Evolutionary conservation across 2,329 filamentous ascomycete species (phyloP).

Genomic region (Zalaria obscura): DNA sequence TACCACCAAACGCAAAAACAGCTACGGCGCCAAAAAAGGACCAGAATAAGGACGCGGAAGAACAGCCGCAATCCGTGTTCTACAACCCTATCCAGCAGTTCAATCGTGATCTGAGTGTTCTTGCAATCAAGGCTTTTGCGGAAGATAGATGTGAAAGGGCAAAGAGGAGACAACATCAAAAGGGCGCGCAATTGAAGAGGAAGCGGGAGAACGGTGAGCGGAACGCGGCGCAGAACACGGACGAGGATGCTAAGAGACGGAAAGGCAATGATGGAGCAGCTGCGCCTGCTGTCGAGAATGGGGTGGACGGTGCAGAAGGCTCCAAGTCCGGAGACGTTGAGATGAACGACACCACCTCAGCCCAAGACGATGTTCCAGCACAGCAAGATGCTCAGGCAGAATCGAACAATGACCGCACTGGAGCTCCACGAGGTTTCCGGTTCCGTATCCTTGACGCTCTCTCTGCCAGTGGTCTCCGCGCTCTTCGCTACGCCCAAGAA

Average conservation of each 20-base stretch:
- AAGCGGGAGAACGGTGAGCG: conserved; percentile 18
- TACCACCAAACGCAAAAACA: conserved; percentile 38
- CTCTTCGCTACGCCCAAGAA: conserved; percentile 81
- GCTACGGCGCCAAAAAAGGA: conserved; percentile 32
- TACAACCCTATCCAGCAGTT: conserved; percentile 99
- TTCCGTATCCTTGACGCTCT: conserved; percentile 91
- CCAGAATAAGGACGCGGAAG: conserved; percentile 28
- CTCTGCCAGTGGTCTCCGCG: conserved; percentile 83
- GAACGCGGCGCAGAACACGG: conserved; percentile 11
- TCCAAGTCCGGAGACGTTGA: no score
- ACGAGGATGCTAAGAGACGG: conserved; percentile 21
- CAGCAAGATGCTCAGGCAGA: background rate
- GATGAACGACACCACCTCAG: background rate
- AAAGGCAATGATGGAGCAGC: conserved; percentile 9
- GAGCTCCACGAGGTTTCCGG: conserved; percentile 13
- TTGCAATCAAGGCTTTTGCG: conserved; percentile 82
- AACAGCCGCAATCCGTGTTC: conserved; percentile 66
- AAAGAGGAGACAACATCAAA: conserved; percentile 7
- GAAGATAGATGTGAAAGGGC: conserved; percentile 37
- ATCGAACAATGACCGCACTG: background rate
- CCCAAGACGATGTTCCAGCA: background rate
- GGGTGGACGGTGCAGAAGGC: no score
- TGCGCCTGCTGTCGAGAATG: background rate
- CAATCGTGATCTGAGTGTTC: conserved; percentile 86
- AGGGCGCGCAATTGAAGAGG: conserved; percentile 2